Conservation (phyloP, 495 filamentous ascomycete species). For the Lichina pygmaea region DNA sequence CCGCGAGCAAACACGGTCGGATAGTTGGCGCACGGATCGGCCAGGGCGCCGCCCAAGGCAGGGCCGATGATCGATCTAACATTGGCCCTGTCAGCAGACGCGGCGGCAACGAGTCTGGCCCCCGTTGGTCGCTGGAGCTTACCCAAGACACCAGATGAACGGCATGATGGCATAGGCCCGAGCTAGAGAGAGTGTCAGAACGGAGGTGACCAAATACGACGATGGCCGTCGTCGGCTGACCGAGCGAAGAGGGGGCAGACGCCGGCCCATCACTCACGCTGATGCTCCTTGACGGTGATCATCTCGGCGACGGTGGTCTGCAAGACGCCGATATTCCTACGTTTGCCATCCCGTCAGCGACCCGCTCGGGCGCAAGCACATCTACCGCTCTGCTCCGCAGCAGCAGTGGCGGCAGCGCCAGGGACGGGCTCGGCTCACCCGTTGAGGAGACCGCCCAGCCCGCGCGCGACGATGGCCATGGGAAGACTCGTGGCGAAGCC, state of each 20-base stretch:
- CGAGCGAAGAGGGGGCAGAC: not conserved
- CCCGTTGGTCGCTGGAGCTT: slow-evolving; percentile 6
- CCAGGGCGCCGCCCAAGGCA: slow-evolving; percentile 67
- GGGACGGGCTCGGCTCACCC: slow-evolving; percentile 27
- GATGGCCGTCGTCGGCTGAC: not conserved
- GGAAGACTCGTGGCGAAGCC: slow-evolving; percentile 70
- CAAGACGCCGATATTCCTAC: slow-evolving; percentile 69
- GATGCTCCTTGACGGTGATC: slow-evolving; percentile 72
- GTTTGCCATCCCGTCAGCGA: slow-evolving; percentile 1
- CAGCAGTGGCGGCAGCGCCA: slow-evolving; percentile 4
- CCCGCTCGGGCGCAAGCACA: not conserved
- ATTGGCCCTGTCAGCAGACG: not conserved
- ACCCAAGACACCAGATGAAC: slow-evolving; percentile 89
- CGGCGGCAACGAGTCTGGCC: not conserved
- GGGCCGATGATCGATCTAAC: slow-evolving; percentile 61
- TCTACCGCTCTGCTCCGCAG: slow-evolving; percentile 1
- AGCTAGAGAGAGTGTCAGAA: slow-evolving; percentile 17
- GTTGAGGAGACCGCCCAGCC: slow-evolving; percentile 76
- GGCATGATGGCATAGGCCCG: slow-evolving; percentile 94
- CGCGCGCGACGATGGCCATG: slow-evolving; percentile 64
- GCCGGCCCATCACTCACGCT: slow-evolving; percentile 27
- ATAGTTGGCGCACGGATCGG: slow-evolving; percentile 59
- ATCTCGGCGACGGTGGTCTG: slow-evolving; percentile 89
- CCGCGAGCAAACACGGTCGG: slow-evolving; percentile 47
- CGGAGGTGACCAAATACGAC: no score